phyloP scores from a whole-genome alignment of 768 basidiomycete genomes.

The Mycena belliarum region DNA sequence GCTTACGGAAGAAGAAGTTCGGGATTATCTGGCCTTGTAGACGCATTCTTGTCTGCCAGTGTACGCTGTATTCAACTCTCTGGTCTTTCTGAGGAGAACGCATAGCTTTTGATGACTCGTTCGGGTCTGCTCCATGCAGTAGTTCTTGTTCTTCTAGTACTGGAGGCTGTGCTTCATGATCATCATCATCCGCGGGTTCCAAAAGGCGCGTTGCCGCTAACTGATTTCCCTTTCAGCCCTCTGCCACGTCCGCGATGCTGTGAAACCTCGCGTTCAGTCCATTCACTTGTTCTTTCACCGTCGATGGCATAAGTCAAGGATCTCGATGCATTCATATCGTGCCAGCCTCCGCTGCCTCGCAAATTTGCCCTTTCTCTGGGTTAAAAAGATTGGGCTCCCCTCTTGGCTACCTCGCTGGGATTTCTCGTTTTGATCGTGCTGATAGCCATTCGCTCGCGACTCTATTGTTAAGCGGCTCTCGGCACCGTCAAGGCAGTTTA shows the following conservation, averaged over 20 bases:
- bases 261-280: conserved; percentile 6
- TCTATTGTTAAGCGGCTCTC: conserved; percentile 8
- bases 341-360: background rate
- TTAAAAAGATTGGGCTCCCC: background rate
- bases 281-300: background rate
- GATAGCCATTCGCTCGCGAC: too few relatives aligned
- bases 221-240: background rate
- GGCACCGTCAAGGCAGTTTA: conserved; percentile 8
- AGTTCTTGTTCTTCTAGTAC: conserved; percentile 1
- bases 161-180: conserved; percentile 15
- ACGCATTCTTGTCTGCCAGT: conserved; percentile 17
- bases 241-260: conserved; percentile 17
- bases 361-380: background rate
- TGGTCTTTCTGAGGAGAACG: conserved; percentile 17
- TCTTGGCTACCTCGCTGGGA: too few relatives aligned
- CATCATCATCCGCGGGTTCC: background rate
- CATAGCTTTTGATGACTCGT: conserved; percentile 17
- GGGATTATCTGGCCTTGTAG: conserved; percentile 90
- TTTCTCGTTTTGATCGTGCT: too few relatives aligned
- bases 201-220: background rate
- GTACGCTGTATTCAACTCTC: conserved; percentile 27
- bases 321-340: conserved; percentile 15
- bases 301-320: conserved; percentile 15
- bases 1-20: conserved; percentile 93
- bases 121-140: conserved; percentile 4